Conservation (phyloP, 2,329 filamentous ascomycete genomes). For the Ophiobolus disseminans region DNA sequence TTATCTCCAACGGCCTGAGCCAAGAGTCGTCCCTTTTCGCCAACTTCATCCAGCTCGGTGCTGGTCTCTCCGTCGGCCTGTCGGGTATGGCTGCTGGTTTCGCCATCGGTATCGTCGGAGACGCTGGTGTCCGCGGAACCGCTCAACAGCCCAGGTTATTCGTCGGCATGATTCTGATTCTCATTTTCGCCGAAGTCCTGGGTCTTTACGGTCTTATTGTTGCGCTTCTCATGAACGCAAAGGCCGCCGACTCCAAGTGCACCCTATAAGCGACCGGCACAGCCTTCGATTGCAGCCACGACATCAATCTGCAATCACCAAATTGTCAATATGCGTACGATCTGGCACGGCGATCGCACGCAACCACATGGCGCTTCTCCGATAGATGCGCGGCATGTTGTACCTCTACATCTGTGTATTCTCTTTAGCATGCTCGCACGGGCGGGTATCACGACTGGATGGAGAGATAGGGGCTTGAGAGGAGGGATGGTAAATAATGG, state of each 20-base stretch:
- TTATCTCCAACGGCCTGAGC: conserved; percentile 61
- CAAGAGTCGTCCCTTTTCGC: conserved; percentile 58
- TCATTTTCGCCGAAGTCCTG: conserved; percentile 99
- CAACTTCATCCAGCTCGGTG: conserved; percentile 62
- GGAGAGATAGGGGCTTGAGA: conserved; percentile 10
- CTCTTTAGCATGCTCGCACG: conserved; percentile 24
- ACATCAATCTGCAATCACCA: conserved; percentile 40
- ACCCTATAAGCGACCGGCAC: conserved; percentile 20
- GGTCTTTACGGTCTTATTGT: conserved; percentile 99
- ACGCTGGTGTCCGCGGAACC: conserved; percentile 86
- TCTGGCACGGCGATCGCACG: conserved; percentile 25
- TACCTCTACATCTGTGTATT: conserved; percentile 48
- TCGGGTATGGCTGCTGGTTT: conserved; percentile 94
- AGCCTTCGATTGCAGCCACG: conserved; percentile 36
- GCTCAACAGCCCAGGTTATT: conserved; percentile 86
- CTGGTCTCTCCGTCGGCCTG: conserved; percentile 69
- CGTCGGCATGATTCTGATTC: conserved; percentile 98
- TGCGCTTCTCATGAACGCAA: conserved; percentile 99
- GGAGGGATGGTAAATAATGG: conserved; percentile 44
- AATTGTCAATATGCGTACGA: conserved; percentile 23
- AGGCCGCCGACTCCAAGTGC: conserved; percentile 55
- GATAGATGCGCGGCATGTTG: conserved; percentile 37
- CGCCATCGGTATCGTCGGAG: conserved; percentile 67
- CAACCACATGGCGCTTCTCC: conserved; percentile 35
- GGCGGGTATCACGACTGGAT: conserved; percentile 3